A percentile compares a stretch with the other conserved stretches of the same genome.
Conservation (phyloP, 2,329 filamentous ascomycete species). For the Aspergillus ibericus region DNA sequence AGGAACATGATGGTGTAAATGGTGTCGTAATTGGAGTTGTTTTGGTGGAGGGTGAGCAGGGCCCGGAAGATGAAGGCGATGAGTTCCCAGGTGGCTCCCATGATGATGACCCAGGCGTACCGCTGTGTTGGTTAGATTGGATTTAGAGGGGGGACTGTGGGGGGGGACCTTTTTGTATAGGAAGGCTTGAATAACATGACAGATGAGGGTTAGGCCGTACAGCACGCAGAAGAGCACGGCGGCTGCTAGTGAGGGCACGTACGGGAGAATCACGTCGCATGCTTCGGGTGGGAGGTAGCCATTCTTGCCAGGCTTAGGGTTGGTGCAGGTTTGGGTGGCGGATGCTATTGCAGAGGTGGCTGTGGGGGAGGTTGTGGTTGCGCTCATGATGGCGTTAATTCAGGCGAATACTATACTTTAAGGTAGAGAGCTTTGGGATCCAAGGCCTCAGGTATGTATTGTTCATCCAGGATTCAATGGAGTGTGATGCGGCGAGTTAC, state of each 20-base stretch:
- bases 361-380: constrained; percentile 6
- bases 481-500: no score
- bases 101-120: constrained; percentile 48
- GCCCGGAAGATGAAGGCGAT: constrained; percentile 42
- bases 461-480: no score
- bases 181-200: constrained; percentile 35
- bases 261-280: constrained; percentile 35
- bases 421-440: no score
- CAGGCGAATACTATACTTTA: background rate
- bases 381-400: constrained; percentile 1
- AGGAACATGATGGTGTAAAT: constrained; percentile 46
- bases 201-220: constrained; percentile 30
- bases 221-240: constrained; percentile 35
- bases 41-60: constrained; percentile 43
- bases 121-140: constrained; percentile 22
- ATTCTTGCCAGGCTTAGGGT: constrained; percentile 34
- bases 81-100: constrained; percentile 44
- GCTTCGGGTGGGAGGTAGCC: constrained; percentile 39
- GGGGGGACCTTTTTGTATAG: constrained; percentile 30
- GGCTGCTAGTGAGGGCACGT: constrained; percentile 32
- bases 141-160: background rate
- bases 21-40: constrained; percentile 31
- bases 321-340: constrained; percentile 19
- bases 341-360: constrained; percentile 16
- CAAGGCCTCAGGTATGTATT: no score